phyloP scores from a whole-genome alignment of 768 basidiomycete genomes.

The Crassisporium funariophilum region DNA sequence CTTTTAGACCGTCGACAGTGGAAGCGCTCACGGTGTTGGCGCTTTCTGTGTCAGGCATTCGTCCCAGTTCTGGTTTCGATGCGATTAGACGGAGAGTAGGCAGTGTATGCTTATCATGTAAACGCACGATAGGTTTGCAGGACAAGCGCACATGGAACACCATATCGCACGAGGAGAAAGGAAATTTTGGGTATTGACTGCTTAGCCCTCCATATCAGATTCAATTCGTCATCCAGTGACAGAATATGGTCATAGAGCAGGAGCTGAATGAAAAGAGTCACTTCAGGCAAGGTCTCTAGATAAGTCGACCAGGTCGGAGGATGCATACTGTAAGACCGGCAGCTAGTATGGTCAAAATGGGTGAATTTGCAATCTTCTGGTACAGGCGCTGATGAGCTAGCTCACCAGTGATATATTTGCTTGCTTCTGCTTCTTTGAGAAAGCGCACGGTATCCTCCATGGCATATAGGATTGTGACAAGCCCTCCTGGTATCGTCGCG shows the following conservation, averaged over 20 bases:
- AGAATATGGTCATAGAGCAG: conserved; percentile 45
- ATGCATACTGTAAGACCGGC: no score
- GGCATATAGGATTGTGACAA: no score
- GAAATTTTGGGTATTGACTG: conserved; percentile 37
- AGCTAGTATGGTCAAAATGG: no score
- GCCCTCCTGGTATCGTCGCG: no score
- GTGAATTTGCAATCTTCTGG: no score
- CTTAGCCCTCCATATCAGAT: conserved; percentile 41
- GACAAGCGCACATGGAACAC: conserved; percentile 32
- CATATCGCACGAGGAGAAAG: conserved; percentile 43
- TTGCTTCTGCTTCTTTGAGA: no score
- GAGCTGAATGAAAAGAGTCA: no score
- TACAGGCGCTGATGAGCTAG: no score
- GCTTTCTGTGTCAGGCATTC: not conserved
- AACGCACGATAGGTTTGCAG: conserved; percentile 31
- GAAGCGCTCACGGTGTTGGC: conserved; percentile 5
- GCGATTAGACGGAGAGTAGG: not conserved
- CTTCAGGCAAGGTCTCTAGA: no score
- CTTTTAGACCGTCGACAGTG: not conserved
- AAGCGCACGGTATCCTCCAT: no score
- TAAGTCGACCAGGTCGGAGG: no score
- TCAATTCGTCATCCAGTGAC: conserved; percentile 41
- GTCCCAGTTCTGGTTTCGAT: not conserved
- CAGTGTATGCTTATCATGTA: not conserved
- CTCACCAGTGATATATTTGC: no score